These are phyloP conservation scores for Vitis hybrid DNA, from an alignment of 177 flowering plant genomes.

Conservation along the genomic window DNA sequence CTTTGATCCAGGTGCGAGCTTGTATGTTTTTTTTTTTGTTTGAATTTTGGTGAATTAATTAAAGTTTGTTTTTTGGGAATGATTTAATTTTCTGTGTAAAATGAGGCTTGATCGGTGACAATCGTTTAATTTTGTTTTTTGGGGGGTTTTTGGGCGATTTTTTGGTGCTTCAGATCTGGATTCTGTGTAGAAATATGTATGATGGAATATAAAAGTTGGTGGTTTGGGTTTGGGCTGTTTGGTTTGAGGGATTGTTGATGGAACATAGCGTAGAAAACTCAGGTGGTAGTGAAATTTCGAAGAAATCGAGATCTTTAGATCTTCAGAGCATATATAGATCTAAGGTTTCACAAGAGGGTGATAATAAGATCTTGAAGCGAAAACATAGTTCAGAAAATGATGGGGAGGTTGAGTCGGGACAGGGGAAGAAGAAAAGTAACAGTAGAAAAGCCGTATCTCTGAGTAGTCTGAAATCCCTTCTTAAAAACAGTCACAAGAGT, in stretches of 20 bases:
- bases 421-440: constrained; percentile 40
- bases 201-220: constrained; percentile 56
- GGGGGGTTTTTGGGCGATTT: constrained; percentile 19
- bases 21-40: constrained; percentile 4
- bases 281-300: constrained; percentile 44
- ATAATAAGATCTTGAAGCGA: constrained; percentile 37
- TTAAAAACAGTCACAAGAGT: constrained; percentile 34
- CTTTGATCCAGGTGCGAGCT: constrained; percentile 36
- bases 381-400: constrained; percentile 24
- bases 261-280: constrained; percentile 56
- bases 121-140: constrained; percentile 8
- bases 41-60: constrained; percentile 10
- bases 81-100: not conserved
- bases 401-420: constrained; percentile 21
- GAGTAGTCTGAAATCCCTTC: constrained; percentile 39
- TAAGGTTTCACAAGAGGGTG: constrained; percentile 21
- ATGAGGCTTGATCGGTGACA: constrained; percentile 13
- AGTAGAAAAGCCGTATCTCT: constrained; percentile 48
- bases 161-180: constrained; percentile 55
- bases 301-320: constrained; percentile 70
- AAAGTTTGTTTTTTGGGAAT: constrained; percentile 4
- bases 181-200: constrained; percentile 33
- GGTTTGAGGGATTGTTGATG: constrained; percentile 63
- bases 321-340: constrained; percentile 55
- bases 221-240: constrained; percentile 28